phyloP scores from a whole-genome alignment of 352 stramenopile species.

The Plasmopara viticola region DNA sequence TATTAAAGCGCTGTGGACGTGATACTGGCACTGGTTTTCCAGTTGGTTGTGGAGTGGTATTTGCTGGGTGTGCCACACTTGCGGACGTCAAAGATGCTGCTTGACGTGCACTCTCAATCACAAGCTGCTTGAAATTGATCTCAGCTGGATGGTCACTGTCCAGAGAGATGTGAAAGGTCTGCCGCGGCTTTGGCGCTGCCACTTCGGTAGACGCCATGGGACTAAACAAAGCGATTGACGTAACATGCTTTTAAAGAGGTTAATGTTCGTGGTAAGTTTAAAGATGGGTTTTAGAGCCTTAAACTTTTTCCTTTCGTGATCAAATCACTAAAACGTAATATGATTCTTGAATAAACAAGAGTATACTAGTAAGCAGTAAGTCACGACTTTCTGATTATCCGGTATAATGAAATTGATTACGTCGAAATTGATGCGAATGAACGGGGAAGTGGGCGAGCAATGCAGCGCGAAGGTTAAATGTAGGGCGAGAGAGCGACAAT shows the following conservation, averaged over 20 bases:
- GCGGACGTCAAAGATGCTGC: not conserved
- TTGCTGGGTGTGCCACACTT: not conserved
- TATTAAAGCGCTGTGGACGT: slow-evolving; percentile 61
- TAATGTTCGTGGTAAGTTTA: not conserved
- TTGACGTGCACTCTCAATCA: slow-evolving; percentile 17
- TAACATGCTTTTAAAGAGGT: not conserved
- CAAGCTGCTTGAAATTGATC: slow-evolving; percentile 71
- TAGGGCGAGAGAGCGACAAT: no score
- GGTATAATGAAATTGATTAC: no score
- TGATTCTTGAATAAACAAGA: no score
- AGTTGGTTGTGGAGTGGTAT: not conserved
- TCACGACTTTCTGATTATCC: no score
- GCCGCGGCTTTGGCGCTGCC: slow-evolving; percentile 15
- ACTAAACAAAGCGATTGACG: not conserved
- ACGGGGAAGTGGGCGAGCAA: no score
- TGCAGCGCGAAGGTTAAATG: no score
- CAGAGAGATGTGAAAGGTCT: slow-evolving; percentile 51
- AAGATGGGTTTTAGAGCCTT: not conserved
- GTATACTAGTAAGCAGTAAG: no score
- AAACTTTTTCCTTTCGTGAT: no score
- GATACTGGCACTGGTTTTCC: not conserved
- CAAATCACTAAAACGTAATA: no score
- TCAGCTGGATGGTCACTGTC: slow-evolving; percentile 38
- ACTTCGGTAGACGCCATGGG: not conserved
- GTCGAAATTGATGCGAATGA: no score